Conservation (phyloP, 495 filamentous ascomycete genomes). For the Astrocystis sublimbata region DNA sequence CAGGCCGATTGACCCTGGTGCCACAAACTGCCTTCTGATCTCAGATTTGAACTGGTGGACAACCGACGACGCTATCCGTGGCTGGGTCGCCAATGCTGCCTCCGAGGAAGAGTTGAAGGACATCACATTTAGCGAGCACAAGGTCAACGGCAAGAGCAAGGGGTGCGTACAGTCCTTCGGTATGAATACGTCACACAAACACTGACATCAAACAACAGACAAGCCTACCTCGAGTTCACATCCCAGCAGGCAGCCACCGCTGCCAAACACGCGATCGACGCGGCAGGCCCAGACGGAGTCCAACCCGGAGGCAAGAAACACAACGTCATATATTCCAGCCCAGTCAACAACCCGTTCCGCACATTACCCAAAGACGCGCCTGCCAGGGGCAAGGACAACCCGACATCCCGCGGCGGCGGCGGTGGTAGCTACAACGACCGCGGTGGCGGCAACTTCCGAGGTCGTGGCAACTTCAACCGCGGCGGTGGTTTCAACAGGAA, state of each 20-base stretch:
- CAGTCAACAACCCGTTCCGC: conserved; percentile 80
- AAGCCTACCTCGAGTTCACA: conserved; percentile 86
- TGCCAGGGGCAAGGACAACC: conserved; percentile 67
- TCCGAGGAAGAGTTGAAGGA: conserved; percentile 87
- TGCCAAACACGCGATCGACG: conserved; percentile 78
- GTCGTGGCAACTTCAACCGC: conserved; percentile 41
- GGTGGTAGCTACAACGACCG: conserved; percentile 46
- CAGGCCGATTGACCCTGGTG: conserved; percentile 74
- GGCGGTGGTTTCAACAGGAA: conserved; percentile 50
- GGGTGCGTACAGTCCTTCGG: conserved; percentile 60
- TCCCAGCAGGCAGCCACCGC: conserved; percentile 84
- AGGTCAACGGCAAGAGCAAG: conserved; percentile 98
- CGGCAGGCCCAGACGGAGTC: conserved; percentile 42
- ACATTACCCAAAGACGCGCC: conserved; percentile 91
- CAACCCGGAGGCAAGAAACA: conserved; percentile 64
- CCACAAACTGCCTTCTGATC: conserved; percentile 78
- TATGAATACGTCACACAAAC: not conserved
- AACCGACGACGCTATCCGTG: conserved; percentile 91
- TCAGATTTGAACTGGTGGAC: conserved; percentile 96
- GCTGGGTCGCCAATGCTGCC: conserved; percentile 74
- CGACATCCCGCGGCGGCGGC: conserved; percentile 50
- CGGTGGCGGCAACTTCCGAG: conserved; percentile 30
- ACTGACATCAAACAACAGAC: conserved; percentile 53
- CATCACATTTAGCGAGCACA: conserved; percentile 95
- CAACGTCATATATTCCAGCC: conserved; percentile 72